Percentiles rank a stretch among this genome's conserved stretches.
These are phyloP conservation scores for Microbotryum saponariae DNA, from an alignment of 1,284 basidiomycete species.

Conservation along the genomic window DNA sequence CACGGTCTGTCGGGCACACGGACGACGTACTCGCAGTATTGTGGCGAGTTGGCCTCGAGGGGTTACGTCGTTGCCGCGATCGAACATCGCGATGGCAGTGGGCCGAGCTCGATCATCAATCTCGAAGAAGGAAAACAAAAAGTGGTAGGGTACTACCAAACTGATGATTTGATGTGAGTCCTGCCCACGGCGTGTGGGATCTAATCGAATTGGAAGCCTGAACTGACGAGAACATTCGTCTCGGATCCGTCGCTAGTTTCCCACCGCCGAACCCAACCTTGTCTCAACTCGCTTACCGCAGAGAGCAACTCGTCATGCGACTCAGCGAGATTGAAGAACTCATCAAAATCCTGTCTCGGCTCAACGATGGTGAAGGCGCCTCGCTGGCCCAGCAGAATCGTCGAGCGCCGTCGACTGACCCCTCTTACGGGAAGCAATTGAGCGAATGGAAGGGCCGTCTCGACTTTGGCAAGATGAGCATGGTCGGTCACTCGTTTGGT, in stretches of 20 bases:
- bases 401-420: conserved; percentile 3
- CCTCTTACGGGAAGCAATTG: conserved; percentile 13
- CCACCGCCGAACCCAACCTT: conserved; percentile 40
- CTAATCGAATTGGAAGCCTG: too few relatives aligned
- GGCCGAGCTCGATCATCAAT: conserved; percentile 44
- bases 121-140: conserved; percentile 11
- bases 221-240: neutral
- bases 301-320: conserved; percentile 47
- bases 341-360: conserved; percentile 39
- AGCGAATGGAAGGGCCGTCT: conserved; percentile 34
- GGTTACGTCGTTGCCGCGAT: conserved; percentile 68
- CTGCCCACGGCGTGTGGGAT: neutral
- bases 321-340: conserved; percentile 44
- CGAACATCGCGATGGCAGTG: conserved; percentile 69
- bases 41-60: conserved; percentile 58
- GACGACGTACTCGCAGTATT: conserved; percentile 60
- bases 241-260: conserved; percentile 9
- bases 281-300: conserved; percentile 42
- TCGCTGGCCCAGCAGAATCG: conserved; percentile 22
- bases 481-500: conserved; percentile 39
- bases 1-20: conserved; percentile 68
- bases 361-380: conserved; percentile 37
- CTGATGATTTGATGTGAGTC: conserved; percentile 50
- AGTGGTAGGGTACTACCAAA: conserved; percentile 46
- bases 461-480: conserved; percentile 23